These are phyloP conservation scores for Epichloe elymi DNA, from an alignment of 2,329 filamentous ascomycete genomes.

Conservation along the genomic window DNA sequence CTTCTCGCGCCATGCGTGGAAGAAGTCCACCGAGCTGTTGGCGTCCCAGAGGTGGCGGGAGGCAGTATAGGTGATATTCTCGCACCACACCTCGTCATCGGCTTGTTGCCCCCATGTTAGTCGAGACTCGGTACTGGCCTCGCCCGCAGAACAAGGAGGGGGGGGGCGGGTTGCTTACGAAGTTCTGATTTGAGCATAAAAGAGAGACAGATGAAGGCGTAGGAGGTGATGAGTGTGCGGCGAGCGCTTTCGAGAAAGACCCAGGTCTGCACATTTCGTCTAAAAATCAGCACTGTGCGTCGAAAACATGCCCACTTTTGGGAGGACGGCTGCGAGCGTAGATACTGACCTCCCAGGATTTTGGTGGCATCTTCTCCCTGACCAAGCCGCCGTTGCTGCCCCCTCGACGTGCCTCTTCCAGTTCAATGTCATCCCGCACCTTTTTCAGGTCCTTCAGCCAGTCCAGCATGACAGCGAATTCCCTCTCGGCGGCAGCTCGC, in stretches of 20 bases:
- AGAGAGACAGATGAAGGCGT: conserved; percentile 20
- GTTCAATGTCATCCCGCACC: conserved; percentile 22
- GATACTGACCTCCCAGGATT: conserved; percentile 27
- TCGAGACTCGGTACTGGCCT: not conserved
- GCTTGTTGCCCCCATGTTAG: conserved; percentile 3
- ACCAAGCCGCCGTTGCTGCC: conserved; percentile 4
- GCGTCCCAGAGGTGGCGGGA: conserved; percentile 32
- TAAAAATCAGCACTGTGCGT: not conserved
- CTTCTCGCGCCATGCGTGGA: conserved; percentile 29
- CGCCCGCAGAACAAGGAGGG: not conserved
- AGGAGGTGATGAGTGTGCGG: conserved; percentile 23
- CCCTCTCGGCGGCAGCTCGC: conserved; percentile 26
- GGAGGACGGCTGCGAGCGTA: too few relatives aligned
- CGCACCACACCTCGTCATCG: conserved; percentile 5
- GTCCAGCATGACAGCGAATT: conserved; percentile 20
- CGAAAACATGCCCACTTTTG: not conserved
- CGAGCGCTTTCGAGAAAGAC: conserved; percentile 28
- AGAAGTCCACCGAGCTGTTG: conserved; percentile 26
- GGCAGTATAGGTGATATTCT: conserved; percentile 19
- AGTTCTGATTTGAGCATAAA: conserved; percentile 20
- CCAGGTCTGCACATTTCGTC: conserved; percentile 20
- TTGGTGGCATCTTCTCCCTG: conserved; percentile 20
- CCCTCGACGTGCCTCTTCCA: conserved; percentile 10
- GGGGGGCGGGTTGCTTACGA: conserved; percentile 11
- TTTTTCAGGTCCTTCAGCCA: conserved; percentile 25